Evolutionary conservation across 345 rosid species (phyloP), one percentile per base, ranked within the genome.

Genomic region (Trapa incisa): DNA sequence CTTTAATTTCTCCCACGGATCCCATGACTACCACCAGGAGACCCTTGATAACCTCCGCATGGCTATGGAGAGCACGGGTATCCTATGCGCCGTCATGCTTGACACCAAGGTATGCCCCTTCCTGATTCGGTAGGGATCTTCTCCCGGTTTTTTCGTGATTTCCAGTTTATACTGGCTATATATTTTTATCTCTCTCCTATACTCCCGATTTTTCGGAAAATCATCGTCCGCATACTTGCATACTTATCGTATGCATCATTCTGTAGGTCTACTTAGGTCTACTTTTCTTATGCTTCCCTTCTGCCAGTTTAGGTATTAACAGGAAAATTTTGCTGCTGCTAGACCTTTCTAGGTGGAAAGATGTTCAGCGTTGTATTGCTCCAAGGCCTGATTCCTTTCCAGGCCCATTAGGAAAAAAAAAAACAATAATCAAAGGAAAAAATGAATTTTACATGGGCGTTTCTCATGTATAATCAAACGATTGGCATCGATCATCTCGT

Each of bases 11-110:
- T 94, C 99, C 9, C 99, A 94, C 70, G 99, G 99, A 77, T 87
- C 97, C 68, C 97, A 94, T 63, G 91, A 79, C 36, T 94, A 94
- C 58, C 99, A 94, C 66, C 97, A 86, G 65, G 97, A 94, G 80
- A 94, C 99, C 43, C 97, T 94, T 60, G 84, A 91, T 60, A 94
- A 94, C 70, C 99, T 94, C 72, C 82, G 76, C 65, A 65, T 82
- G 43, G 97, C 89, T 77, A 94, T 89, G 99, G 71, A 70, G 64
- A 94, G 74, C 70, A 94, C 99, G 68, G 97, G 96, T 16, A 86
- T 85, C 65, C 95, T 91, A 66, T 94, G 97, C 69, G 97, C 99
- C 65, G 99, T 94, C 72, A 94, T 94, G 99, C 97, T 94, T 68
- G 97, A 94, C 52, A 94, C 99, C 67, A 94, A 94, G 97, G 98